Base-by-base conservation (phyloP, 495 filamentous ascomycete genomes). In the Aspergillus incahuasiensis region DNA sequence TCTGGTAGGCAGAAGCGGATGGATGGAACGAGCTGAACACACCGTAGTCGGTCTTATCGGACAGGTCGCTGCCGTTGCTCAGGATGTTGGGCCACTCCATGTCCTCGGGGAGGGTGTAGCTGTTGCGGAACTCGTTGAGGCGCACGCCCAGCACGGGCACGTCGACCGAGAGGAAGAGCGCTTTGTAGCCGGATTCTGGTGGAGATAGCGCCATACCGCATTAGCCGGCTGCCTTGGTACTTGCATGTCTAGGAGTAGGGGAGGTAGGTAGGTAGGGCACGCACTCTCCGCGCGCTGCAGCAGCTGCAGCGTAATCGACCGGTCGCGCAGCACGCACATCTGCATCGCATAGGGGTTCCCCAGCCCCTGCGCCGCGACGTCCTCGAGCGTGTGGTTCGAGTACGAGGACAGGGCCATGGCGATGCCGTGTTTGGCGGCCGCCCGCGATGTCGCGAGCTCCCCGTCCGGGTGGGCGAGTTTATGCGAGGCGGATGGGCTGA, bases 321-420 rank as follows among this genome's bases (percentile, higher is more conserved):
- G 84, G 76, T 97, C 87, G 68, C 90, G 88, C 77, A 97, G 88
- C 52, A 96, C 91, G 75, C 95, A 96, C n/a, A 97, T 82, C 72
- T 98, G 94, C 57, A 84, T 57, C 19, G 68, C 74, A 50, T 80
- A 77, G 5, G 76, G 67, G 50, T 75, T 75, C 0, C 69, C 74
- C 0, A 60, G 44, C 11, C 73, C 69, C 24, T 75, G 63, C 0
- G 63, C 64, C 4, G 70, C 67, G 0, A 86, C 79, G 13, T 84
- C 77, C 48, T 82, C 78, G 19, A 85, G 62, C 0, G 74, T 59
- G 30, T 68, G 69, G 8, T 74, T 84, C 1, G 82, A 72, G 47
- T 76, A 84, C 0, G 74, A 77, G 0, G 80, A 83, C 20, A 86
- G 58, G 0, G 71, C 77, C 81, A 86, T 85, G 22, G 63, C 59